These are phyloP conservation scores for Puccinia horiana DNA, from an alignment of 1,284 basidiomycete genomes.

Conservation along the genomic window DNA sequence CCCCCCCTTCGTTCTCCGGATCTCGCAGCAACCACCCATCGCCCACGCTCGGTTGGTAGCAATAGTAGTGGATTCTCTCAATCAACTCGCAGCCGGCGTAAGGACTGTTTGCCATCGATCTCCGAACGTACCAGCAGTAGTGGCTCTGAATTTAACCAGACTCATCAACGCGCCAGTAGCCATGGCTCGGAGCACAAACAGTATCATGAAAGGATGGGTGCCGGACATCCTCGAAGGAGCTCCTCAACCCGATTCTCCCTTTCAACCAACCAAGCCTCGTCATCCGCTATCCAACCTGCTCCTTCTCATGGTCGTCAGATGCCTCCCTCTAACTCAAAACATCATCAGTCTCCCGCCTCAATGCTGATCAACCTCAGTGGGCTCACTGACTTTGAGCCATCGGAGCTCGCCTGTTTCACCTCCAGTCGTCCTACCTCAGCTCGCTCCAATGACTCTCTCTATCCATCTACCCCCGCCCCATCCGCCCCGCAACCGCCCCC, in stretches of 20 bases:
- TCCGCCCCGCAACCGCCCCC: neutral
- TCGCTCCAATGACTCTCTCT: neutral
- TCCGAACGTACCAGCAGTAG: neutral
- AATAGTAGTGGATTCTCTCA: neutral
- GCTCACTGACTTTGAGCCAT: neutral
- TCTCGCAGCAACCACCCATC: neutral
- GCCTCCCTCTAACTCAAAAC: neutral
- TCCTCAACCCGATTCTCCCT: conserved; percentile 15
- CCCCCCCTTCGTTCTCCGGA: neutral
- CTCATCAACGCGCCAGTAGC: neutral
- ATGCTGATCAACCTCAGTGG: neutral
- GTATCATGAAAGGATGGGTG: neutral
- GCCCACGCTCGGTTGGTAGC: neutral
- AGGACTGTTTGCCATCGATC: neutral
- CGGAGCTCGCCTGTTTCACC: neutral
- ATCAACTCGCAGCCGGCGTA: neutral
- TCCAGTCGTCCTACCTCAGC: neutral
- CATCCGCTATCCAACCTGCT: neutral
- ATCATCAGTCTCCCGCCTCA: neutral
- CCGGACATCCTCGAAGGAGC: neutral
- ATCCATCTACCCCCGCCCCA: neutral
- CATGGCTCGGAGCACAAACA: neutral
- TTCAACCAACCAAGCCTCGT: neutral
- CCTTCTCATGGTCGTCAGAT: neutral
- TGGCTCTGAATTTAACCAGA: neutral